These are phyloP conservation scores for Coniochaeta hoffmannii DNA, from an alignment of 2,329 filamentous ascomycete species.

Conservation along the genomic window DNA sequence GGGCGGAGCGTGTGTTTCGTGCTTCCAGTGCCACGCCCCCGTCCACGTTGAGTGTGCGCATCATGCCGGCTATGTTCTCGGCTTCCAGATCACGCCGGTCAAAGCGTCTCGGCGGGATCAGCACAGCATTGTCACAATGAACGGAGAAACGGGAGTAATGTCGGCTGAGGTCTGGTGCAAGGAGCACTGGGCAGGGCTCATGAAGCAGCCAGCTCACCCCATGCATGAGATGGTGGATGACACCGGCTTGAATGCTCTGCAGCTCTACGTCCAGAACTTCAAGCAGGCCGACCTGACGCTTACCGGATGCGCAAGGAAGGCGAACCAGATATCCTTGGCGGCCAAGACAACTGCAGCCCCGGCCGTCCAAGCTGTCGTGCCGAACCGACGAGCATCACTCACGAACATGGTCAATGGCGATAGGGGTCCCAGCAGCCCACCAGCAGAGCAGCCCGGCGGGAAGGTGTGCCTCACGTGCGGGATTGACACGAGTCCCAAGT, in stretches of 20 bases:
- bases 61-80: constrained; percentile 72
- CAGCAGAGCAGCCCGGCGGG: constrained; percentile 30
- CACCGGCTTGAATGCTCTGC: constrained; percentile 68
- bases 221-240: constrained; percentile 71
- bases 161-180: constrained; percentile 88
- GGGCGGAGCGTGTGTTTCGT: constrained; percentile 73
- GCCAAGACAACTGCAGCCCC: constrained; percentile 46
- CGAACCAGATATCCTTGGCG: constrained; percentile 64
- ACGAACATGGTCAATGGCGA: constrained; percentile 24
- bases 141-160: constrained; percentile 74
- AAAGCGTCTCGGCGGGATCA: constrained; percentile 84
- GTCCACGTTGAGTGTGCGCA: constrained; percentile 91
- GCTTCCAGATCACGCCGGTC: constrained; percentile 83
- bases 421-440: constrained; percentile 16
- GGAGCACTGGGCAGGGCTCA: constrained; percentile 47
- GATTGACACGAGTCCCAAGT: constrained; percentile 66
- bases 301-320: constrained; percentile 89
- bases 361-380: constrained; percentile 29
- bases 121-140: constrained; percentile 70
- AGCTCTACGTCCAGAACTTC: constrained; percentile 80
- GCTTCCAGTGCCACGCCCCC: constrained; percentile 61
- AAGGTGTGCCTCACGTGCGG: constrained; percentile 58
- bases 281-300: constrained; percentile 90
- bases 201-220: constrained; percentile 54
- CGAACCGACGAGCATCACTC: constrained; percentile 49